A percentile compares a stretch with the other conserved stretches of the same genome.
These are phyloP conservation scores for Aureobasidium sp. DNA, from an alignment of 2,329 filamentous ascomycete species.

Conservation along the genomic window DNA sequence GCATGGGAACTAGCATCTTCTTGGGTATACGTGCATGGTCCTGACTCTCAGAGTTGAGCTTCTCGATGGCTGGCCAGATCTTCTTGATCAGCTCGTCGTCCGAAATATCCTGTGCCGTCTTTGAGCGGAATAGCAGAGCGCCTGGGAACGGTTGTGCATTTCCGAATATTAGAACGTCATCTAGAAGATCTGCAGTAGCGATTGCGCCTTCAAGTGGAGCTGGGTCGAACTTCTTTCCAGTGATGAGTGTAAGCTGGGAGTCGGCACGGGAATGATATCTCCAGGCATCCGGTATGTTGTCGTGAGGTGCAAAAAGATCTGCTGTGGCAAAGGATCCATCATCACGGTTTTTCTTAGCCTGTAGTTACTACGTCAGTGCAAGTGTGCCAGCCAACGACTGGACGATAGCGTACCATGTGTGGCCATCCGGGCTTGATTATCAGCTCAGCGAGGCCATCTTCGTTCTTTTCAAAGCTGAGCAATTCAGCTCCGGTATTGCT, in stretches of 20 bases:
- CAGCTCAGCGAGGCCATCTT: conserved; percentile 45
- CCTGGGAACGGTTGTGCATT: conserved; percentile 51
- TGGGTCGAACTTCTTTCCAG: conserved; percentile 64
- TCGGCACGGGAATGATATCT: conserved; percentile 56
- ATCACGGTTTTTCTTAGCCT: conserved; percentile 49
- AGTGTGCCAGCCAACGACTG: background rate
- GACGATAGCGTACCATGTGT: conserved; percentile 33
- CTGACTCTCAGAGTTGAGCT: conserved; percentile 44
- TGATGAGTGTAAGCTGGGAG: conserved; percentile 54
- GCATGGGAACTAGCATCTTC: conserved; percentile 46
- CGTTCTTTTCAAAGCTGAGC: conserved; percentile 43
- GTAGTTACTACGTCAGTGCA: background rate
- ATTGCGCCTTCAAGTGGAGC: conserved; percentile 53
- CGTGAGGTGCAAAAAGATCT: conserved; percentile 55
- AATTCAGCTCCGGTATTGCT: conserved; percentile 29
- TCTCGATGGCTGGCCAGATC: conserved; percentile 40
- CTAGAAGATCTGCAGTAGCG: conserved; percentile 36
- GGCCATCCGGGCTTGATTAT: conserved; percentile 53
- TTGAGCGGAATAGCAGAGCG: conserved; percentile 46
- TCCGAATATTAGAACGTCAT: conserved; percentile 56
- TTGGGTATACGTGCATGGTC: conserved; percentile 45
- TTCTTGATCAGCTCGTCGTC: conserved; percentile 36
- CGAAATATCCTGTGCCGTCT: conserved; percentile 22
- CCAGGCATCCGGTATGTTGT: conserved; percentile 49
- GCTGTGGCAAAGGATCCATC: conserved; percentile 58